These are phyloP conservation scores for Sarocladium kiliense DNA, from an alignment of 2,329 filamentous ascomycete genomes.

Conservation along the genomic window DNA sequence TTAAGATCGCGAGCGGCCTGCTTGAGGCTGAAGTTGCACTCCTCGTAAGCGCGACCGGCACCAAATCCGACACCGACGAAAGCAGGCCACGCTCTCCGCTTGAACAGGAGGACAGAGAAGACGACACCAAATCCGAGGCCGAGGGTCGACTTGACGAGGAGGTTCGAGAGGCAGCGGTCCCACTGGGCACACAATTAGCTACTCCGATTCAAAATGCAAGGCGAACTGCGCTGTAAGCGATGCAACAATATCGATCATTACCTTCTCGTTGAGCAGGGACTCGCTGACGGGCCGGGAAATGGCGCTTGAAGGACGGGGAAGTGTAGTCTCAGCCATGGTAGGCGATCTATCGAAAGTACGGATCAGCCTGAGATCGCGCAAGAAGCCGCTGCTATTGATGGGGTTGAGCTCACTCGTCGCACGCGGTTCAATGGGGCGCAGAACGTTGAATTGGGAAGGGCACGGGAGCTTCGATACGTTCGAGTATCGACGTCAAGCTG, in stretches of 20 bases:
- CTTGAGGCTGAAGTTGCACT: conserved; percentile 82
- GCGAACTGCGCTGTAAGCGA: not conserved
- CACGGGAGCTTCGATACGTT: conserved; percentile 1
- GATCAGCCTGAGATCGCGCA: not conserved
- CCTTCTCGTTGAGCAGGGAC: conserved; percentile 98
- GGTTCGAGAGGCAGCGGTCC: conserved; percentile 96
- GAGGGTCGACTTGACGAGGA: conserved; percentile 93
- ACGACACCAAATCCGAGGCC: conserved; percentile 96
- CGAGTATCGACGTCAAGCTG: conserved; percentile 13
- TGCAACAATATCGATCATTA: conserved; percentile 35
- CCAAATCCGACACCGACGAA: conserved; percentile 92
- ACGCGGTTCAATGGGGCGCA: conserved; percentile 16
- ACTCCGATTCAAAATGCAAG: conserved; percentile 11
- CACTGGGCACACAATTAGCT: conserved; percentile 56
- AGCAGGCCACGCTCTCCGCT: conserved; percentile 96
- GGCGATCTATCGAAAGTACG: not conserved
- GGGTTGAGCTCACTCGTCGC: not conserved
- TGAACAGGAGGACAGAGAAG: conserved; percentile 97
- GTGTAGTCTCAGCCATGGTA: conserved; percentile 51
- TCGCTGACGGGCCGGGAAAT: conserved; percentile 89
- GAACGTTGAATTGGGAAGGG: not conserved
- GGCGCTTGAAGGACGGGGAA: conserved; percentile 48
- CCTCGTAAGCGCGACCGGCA: conserved; percentile 93
- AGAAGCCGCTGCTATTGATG: not conserved
- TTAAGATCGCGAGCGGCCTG: conserved; percentile 54